Evolutionary conservation across 139 green algal species (phyloP).

Genomic region (Limnomonas spitsbergensis): DNA sequence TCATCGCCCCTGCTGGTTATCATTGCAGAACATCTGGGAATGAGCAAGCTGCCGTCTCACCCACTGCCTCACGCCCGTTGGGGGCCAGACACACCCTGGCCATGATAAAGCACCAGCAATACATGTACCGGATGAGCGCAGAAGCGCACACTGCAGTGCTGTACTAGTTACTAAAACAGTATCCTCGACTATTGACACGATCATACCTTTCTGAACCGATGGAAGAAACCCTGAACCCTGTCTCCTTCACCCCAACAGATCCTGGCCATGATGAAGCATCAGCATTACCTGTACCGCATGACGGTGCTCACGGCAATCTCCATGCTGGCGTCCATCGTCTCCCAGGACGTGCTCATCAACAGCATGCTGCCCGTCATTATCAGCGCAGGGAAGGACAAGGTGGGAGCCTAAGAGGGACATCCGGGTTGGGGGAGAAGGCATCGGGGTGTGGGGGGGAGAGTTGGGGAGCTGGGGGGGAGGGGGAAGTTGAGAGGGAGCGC

Average conservation of each 20-base stretch:
- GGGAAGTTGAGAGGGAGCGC: neutral
- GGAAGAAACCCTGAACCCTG: neutral
- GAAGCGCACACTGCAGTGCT: no score
- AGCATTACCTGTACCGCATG: conserved; percentile 97
- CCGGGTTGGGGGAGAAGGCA: neutral
- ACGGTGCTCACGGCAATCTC: conserved; percentile 83
- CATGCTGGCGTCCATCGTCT: conserved; percentile 75
- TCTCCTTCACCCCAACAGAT: conserved; percentile 5
- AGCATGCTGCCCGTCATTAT: conserved; percentile 87
- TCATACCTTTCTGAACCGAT: neutral
- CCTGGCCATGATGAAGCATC: conserved; percentile 19
- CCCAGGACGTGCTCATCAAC: conserved; percentile 73
- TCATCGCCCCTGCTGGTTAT: no score
- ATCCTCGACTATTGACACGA: no score
- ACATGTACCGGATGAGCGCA: conserved; percentile 98
- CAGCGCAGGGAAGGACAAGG: conserved; percentile 74
- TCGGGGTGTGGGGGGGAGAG: conserved; percentile 8
- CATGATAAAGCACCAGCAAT: conserved; percentile 64
- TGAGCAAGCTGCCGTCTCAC: no score
- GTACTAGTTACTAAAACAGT: no score
- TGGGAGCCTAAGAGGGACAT: conserved; percentile 31
- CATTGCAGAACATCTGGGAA: no score
- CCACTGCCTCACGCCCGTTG: no score
- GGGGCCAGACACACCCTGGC: conserved; percentile 3
- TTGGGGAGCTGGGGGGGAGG: no score